A percentile compares a stretch with the other conserved stretches of the same genome.
phyloP scores from a whole-genome alignment of 139 green algal genomes.

The Marvania coccoides region DNA sequence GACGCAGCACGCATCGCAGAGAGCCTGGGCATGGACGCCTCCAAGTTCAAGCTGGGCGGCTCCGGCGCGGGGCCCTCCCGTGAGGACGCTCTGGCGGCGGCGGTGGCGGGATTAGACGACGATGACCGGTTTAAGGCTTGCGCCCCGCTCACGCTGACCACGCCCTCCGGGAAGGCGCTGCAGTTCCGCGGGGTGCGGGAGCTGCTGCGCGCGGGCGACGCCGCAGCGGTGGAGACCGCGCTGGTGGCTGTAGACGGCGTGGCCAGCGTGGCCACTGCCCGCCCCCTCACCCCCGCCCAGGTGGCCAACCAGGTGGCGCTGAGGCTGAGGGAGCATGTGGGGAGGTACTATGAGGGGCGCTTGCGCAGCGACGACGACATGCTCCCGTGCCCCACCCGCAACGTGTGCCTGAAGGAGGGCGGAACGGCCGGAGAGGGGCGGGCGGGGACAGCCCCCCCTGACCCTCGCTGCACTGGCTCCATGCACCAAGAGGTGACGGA shows the following conservation, averaged over 20 bases:
- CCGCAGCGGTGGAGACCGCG: slow-evolving; percentile 10
- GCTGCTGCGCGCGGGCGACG: slow-evolving; percentile 12
- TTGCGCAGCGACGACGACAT: slow-evolving; percentile 66
- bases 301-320: slow-evolving; percentile 71
- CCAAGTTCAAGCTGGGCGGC: slow-evolving; percentile 40
- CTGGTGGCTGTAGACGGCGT: slow-evolving; percentile 12
- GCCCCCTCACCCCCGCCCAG: slow-evolving; percentile 32
- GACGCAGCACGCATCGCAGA: slow-evolving; percentile 78
- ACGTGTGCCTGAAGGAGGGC: slow-evolving; percentile 34
- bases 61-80: not conserved
- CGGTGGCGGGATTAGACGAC: slow-evolving; percentile 51
- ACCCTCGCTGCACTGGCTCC: slow-evolving; percentile 12
- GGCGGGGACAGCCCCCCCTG: slow-evolving; percentile 3
- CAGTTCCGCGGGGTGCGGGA: slow-evolving; percentile 46
- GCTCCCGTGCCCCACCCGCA: slow-evolving; percentile 31
- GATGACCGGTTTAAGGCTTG: slow-evolving; percentile 56
- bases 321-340: slow-evolving; percentile 17
- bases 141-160: slow-evolving; percentile 42
- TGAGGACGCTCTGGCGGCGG: slow-evolving; percentile 41
- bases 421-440: not conserved
- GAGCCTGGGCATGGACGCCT: slow-evolving; percentile 87
- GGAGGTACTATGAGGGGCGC: slow-evolving; percentile 55
- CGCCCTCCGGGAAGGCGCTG: slow-evolving; percentile 15
- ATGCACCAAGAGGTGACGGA: slow-evolving; percentile 39
- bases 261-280: not conserved